phyloP scores from a whole-genome alignment of 2,329 filamentous ascomycete genomes.

The Talaromyces sp. region DNA sequence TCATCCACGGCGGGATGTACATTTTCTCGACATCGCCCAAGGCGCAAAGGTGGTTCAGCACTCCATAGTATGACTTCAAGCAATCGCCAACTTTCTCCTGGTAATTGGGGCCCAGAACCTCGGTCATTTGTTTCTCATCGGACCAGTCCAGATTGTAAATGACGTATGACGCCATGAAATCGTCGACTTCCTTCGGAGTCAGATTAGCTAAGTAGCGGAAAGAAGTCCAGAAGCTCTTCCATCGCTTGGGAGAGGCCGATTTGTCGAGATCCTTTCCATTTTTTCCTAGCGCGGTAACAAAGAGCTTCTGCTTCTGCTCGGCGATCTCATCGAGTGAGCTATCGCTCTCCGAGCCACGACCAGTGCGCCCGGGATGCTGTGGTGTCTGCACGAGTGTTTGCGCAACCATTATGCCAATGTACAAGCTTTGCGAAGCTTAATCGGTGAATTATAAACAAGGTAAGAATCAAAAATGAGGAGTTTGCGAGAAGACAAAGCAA shows the following conservation, averaged over 20 bases:
- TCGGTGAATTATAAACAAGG: background rate
- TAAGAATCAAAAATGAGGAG: background rate
- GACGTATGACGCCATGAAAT: slow-evolving; percentile 60
- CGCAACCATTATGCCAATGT: slow-evolving; percentile 21
- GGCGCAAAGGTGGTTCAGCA: slow-evolving; percentile 59
- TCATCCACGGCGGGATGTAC: slow-evolving; percentile 60
- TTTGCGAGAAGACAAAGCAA: slow-evolving; percentile 1
- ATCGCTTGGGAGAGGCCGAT: slow-evolving; percentile 51
- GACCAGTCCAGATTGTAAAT: slow-evolving; percentile 62
- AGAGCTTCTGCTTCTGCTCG: slow-evolving; percentile 26
- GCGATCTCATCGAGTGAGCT: slow-evolving; percentile 29
- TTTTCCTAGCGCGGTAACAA: slow-evolving; percentile 21
- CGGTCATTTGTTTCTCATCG: slow-evolving; percentile 53
- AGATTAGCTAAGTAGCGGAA: slow-evolving; percentile 56
- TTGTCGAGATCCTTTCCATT: slow-evolving; percentile 42
- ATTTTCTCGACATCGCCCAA: slow-evolving; percentile 61
- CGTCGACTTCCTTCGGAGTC: slow-evolving; percentile 55
- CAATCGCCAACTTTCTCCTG: slow-evolving; percentile 56
- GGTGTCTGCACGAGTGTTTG: slow-evolving; percentile 22
- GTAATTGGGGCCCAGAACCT: slow-evolving; percentile 53
- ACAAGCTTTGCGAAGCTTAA: slow-evolving; percentile 3
- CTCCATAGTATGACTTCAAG: slow-evolving; percentile 56
- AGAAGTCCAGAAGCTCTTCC: slow-evolving; percentile 54
- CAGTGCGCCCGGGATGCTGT: slow-evolving; percentile 21
- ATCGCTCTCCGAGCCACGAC: slow-evolving; percentile 27